Percentiles rank a stretch among this genome's conserved stretches.
Evolutionary conservation across 129 eudicot genomes (phyloP).

Genomic region (Tagetes patula): DNA sequence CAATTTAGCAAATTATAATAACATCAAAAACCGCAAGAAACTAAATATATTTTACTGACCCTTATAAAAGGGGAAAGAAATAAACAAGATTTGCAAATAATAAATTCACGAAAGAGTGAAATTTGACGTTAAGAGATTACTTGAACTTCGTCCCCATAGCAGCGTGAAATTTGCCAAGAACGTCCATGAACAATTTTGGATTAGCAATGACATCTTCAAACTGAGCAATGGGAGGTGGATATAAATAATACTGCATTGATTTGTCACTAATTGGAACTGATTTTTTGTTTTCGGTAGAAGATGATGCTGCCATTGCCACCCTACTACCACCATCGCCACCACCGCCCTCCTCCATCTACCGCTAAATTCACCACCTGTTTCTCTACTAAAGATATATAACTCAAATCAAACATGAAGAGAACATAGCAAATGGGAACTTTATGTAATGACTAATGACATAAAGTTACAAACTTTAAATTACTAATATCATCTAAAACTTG

Average conservation of each 20-base stretch:
- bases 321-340: constrained; percentile 26
- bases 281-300: constrained; percentile 39
- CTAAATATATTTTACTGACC: neutral
- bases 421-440: neutral
- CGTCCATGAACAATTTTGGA: constrained; percentile 60
- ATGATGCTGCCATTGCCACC: constrained; percentile 37
- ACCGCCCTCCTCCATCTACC: constrained; percentile 3
- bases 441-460: neutral
- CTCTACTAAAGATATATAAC: constrained; percentile 23
- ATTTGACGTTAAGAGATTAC: constrained; percentile 37
- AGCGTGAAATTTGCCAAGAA: constrained; percentile 75
- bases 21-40: neutral
- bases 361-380: neutral
- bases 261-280: constrained; percentile 24
- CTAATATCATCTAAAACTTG: no score
- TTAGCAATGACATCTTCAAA: constrained; percentile 67
- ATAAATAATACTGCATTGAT: constrained; percentile 31
- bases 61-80: no score
- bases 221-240: constrained; percentile 65
- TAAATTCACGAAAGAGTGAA: constrained; percentile 3
- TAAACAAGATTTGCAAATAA: neutral
- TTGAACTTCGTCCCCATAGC: constrained; percentile 93
- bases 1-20: neutral
- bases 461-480: constrained; percentile 1
- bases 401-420: constrained; percentile 1